Base-by-base conservation (phyloP, 2,329 filamentous ascomycete genomes). In the Westerdykella sp. region DNA sequence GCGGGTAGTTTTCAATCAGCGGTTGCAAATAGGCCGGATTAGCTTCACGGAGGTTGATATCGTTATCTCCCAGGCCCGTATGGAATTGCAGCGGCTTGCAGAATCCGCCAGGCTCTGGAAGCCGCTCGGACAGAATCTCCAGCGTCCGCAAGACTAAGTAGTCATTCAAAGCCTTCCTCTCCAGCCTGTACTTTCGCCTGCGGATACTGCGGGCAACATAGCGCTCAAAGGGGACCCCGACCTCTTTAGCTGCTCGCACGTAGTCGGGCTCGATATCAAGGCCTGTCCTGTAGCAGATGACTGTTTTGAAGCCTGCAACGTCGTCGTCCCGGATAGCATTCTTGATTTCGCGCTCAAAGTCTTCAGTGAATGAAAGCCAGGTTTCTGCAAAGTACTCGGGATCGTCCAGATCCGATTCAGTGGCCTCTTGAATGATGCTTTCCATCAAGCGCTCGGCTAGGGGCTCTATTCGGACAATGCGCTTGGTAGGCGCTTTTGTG, bases 81-180 rank as follows among this genome's bases (percentile, higher is more conserved):
- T 94, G 87, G 50, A 95, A 85, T 57, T 94, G 87, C 11, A 94
- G 71, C 0, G 87, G 85, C 60, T 91, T 93, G 44, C 77, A 78
- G 2, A 64, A 46, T 3, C 54, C 54, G 23, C 67, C 65, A 3
- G 60, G 62, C 23, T 50, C 55, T 14, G 55, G 48, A 11, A 56
- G 14, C 13, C 61, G 63, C 25, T 69, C 66, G 1, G 67, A 67
- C 6, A 91, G 75, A 22, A 81, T 62, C 37, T 75, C 70, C 6
- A 87, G 80, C 0, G 81, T 75, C 23, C 75, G 71, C 42, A 84
- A 76, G 1, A 93, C 79, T 3, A 91, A 65, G 46, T 80, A 78
- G 47, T 86, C 80, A 55, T 87, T 90, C 41, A 93, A 69, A 1
- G 75, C 73, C 41, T 78, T 78, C 38, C 81, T 73, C 39, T 85